These are phyloP conservation scores for Mycena albidolilacea DNA, from an alignment of 768 basidiomycete genomes.

Conservation along the genomic window DNA sequence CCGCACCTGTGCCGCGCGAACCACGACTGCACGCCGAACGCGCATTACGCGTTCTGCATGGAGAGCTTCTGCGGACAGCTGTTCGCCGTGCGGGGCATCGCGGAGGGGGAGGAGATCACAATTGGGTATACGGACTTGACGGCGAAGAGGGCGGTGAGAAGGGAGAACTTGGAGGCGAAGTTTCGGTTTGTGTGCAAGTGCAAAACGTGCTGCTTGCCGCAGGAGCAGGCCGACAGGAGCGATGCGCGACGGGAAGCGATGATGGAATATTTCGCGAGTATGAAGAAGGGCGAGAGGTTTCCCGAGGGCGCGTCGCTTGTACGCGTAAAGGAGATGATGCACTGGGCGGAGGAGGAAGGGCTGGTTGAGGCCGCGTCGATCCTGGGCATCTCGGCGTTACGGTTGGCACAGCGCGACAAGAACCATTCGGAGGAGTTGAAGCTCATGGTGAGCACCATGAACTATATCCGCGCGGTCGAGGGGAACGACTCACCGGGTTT, in stretches of 20 bases:
- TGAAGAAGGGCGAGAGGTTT: slow-evolving; percentile 1
- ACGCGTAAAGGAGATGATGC: slow-evolving; percentile 20
- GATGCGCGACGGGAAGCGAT: slow-evolving; percentile 27
- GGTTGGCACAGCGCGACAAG: slow-evolving; percentile 20
- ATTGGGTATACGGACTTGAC: slow-evolving; percentile 32
- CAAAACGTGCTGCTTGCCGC: slow-evolving; percentile 18
- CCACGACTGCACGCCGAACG: slow-evolving; percentile 38
- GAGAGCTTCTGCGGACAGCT: slow-evolving; percentile 28
- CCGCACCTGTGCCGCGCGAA: slow-evolving; percentile 33
- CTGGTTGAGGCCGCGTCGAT: slow-evolving; percentile 31
- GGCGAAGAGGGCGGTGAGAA: slow-evolving; percentile 16
- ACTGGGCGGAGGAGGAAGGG: slow-evolving; percentile 33
- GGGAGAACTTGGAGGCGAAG: not conserved
- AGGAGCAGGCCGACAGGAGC: slow-evolving; percentile 8
- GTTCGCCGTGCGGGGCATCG: slow-evolving; percentile 27
- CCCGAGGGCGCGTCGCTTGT: slow-evolving; percentile 9
- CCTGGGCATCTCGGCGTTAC: slow-evolving; percentile 28
- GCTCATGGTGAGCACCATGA: slow-evolving; percentile 10
- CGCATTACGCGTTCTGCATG: slow-evolving; percentile 28
- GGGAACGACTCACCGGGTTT: slow-evolving; percentile 31
- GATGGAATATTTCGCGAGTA: slow-evolving; percentile 16
- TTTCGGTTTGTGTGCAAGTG: slow-evolving; percentile 33
- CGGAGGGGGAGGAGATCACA: slow-evolving; percentile 36
- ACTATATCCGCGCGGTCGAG: slow-evolving; percentile 29
- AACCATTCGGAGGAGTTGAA: slow-evolving; percentile 15